Evolutionary conservation across 768 basidiomycete species (phyloP).

Genomic region (Pisolithus microcarpus): DNA sequence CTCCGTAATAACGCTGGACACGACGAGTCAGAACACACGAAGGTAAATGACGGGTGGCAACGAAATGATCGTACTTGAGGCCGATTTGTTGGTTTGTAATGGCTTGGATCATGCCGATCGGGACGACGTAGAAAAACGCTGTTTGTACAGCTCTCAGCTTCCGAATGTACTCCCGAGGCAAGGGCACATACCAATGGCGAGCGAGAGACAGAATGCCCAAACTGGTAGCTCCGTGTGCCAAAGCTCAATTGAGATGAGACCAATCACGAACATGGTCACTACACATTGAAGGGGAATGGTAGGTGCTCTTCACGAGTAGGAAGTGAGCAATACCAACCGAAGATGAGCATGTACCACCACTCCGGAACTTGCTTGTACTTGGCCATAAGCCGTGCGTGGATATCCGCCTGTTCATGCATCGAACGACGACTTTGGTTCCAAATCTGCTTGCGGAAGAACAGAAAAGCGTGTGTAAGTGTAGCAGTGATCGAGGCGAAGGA

Average conservation of each 20-base stretch:
- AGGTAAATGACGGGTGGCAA: neutral
- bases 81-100: constrained; percentile 76
- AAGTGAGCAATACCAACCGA: constrained; percentile 22
- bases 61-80: constrained; percentile 24
- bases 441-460: constrained; percentile 77
- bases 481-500: constrained; percentile 78
- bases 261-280: constrained; percentile 49
- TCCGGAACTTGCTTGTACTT: constrained; percentile 53
- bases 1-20: constrained; percentile 55
- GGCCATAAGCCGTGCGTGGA: constrained; percentile 57
- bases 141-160: neutral
- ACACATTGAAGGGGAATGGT: constrained; percentile 50
- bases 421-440: constrained; percentile 64
- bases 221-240: constrained; percentile 48
- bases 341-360: constrained; percentile 47
- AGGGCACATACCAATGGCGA: constrained; percentile 34
- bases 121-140: constrained; percentile 61
- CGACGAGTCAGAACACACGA: neutral
- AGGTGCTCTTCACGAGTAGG: constrained; percentile 8
- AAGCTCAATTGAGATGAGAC: constrained; percentile 52
- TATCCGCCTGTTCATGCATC: constrained; percentile 72
- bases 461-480: constrained; percentile 61
- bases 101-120: constrained; percentile 71
- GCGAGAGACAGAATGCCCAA: constrained; percentile 39
- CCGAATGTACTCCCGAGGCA: no score